Conservation (phyloP, 2,329 filamentous ascomycete species). For the Cladosporium sp. region DNA sequence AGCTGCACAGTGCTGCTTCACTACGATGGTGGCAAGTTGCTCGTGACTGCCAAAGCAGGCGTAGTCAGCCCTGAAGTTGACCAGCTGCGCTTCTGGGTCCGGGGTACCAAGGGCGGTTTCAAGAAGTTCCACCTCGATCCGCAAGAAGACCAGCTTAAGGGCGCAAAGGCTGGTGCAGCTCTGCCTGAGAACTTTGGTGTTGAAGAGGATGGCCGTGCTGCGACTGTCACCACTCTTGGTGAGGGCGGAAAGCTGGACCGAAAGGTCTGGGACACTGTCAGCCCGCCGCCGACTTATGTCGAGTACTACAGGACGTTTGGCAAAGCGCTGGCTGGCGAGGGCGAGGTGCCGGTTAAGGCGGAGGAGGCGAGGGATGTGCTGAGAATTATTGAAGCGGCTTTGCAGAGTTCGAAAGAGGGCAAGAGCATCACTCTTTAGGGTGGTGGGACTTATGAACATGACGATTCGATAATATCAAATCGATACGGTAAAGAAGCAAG, state of each 20-base stretch:
- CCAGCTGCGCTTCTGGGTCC: conserved; percentile 75
- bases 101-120: conserved; percentile 72
- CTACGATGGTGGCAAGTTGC: conserved; percentile 59
- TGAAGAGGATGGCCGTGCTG: conserved; percentile 60
- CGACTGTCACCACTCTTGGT: conserved; percentile 57
- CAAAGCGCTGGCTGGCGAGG: conserved; percentile 53
- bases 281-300: conserved; percentile 67
- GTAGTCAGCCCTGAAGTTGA: conserved; percentile 67
- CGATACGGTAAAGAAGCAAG: neutral
- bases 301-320: conserved; percentile 64
- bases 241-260: conserved; percentile 47
- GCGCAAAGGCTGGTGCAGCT: conserved; percentile 56
- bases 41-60: conserved; percentile 69
- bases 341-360: conserved; percentile 55
- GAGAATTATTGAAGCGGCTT: conserved; percentile 57
- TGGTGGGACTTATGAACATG: neutral
- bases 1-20: conserved; percentile 63
- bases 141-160: conserved; percentile 73
- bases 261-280: conserved; percentile 57
- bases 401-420: conserved; percentile 54
- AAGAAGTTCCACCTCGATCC: conserved; percentile 70
- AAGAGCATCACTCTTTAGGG: conserved; percentile 40
- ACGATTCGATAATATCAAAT: neutral
- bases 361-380: conserved; percentile 56
- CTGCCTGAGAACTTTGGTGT: conserved; percentile 63